Evolutionary conservation across 1,284 basidiomycete species (phyloP).

Genomic region (Ustilago vetiveriae): DNA sequence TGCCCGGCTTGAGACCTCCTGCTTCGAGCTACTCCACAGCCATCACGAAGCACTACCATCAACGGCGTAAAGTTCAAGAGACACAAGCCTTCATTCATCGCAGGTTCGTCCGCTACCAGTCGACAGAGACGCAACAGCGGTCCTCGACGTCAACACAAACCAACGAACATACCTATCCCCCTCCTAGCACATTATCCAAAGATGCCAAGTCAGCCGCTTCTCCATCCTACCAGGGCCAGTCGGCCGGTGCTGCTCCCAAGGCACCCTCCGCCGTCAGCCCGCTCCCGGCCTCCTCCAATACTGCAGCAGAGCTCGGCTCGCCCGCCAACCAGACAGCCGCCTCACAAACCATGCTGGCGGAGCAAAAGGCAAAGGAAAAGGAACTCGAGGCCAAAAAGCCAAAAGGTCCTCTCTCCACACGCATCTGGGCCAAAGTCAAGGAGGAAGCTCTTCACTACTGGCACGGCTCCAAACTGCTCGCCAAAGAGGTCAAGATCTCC

Average conservation of each 20-base stretch:
- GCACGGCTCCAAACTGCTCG: slow-evolving; percentile 93
- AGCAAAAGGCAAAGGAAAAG: slow-evolving; percentile 45
- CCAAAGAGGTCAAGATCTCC: slow-evolving; percentile 92
- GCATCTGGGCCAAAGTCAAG: slow-evolving; percentile 87
- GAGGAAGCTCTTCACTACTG: slow-evolving; percentile 97
- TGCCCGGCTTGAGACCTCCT: slow-evolving; percentile 28
- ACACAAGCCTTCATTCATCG: slow-evolving; percentile 20
- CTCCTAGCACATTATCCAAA: slow-evolving; percentile 23
- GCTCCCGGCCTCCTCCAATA: slow-evolving; percentile 37
- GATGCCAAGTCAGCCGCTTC: slow-evolving; percentile 19
- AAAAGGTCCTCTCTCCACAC: slow-evolving; percentile 39
- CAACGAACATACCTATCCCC: slow-evolving; percentile 17
- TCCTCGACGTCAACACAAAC: slow-evolving; percentile 11
- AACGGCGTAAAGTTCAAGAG: slow-evolving; percentile 34
- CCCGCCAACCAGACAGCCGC: slow-evolving; percentile 48
- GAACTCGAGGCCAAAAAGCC: slow-evolving; percentile 43
- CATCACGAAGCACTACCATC: slow-evolving; percentile 40
- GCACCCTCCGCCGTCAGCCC: slow-evolving; percentile 36
- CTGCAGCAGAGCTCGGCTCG: slow-evolving; percentile 50
- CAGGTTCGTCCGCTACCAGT: slow-evolving; percentile 36
- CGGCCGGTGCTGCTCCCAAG: slow-evolving; percentile 38
- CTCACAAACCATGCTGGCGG: slow-evolving; percentile 48
- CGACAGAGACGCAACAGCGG: slow-evolving; percentile 35
- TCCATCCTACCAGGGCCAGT: slow-evolving; percentile 35
- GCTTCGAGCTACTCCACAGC: slow-evolving; percentile 32